A percentile compares a stretch with the other conserved stretches of the same genome.
phyloP scores from a whole-genome alignment of 352 stramenopile species.

The Phytophthora agathidicida region DNA sequence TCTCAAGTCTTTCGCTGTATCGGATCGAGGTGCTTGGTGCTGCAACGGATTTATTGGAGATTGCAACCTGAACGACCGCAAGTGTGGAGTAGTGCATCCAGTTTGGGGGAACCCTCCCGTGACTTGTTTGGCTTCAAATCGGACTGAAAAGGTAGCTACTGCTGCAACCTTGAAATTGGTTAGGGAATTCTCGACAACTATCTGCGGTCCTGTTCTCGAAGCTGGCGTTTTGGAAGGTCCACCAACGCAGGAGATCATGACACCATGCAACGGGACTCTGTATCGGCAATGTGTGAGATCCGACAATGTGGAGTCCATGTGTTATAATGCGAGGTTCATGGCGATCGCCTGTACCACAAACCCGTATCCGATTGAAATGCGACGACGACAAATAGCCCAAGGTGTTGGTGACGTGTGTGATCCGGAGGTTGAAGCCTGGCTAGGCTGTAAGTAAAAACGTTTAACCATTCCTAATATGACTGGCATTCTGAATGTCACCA shows the following conservation, averaged over 20 bases:
- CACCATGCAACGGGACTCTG: slow-evolving; percentile 29
- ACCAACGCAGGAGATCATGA: slow-evolving; percentile 11
- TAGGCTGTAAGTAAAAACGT: slow-evolving; percentile 11
- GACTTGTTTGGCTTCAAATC: slow-evolving; percentile 7
- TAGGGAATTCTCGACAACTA: slow-evolving; percentile 9
- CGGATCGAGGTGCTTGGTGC: slow-evolving; percentile 22
- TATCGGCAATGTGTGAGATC: slow-evolving; percentile 17
- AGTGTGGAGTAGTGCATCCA: slow-evolving; percentile 15
- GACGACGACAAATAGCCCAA: slow-evolving; percentile 17
- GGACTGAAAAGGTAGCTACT: slow-evolving; percentile 10
- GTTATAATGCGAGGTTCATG: slow-evolving; percentile 27
- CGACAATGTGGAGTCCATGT: slow-evolving; percentile 11
- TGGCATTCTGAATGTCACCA: too few species aligned
- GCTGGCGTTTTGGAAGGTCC: slow-evolving; percentile 2
- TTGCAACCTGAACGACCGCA: slow-evolving; percentile 18
- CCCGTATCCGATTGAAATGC: slow-evolving; percentile 21
- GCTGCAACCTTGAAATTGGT: slow-evolving; percentile 2
- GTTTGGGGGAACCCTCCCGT: slow-evolving; percentile 20
- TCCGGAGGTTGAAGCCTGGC: slow-evolving; percentile 8
- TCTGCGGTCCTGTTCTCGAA: slow-evolving; percentile 5
- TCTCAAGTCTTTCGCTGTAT: slow-evolving; percentile 14
- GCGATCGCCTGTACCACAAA: slow-evolving; percentile 16
- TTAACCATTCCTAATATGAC: too few species aligned
- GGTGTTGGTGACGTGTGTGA: slow-evolving; percentile 11
- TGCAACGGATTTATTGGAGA: slow-evolving; percentile 40